Percentiles rank a stretch among this genome's conserved stretches.
Conservation (phyloP, 208 protist species). For the Leishmania braziliensis region DNA sequence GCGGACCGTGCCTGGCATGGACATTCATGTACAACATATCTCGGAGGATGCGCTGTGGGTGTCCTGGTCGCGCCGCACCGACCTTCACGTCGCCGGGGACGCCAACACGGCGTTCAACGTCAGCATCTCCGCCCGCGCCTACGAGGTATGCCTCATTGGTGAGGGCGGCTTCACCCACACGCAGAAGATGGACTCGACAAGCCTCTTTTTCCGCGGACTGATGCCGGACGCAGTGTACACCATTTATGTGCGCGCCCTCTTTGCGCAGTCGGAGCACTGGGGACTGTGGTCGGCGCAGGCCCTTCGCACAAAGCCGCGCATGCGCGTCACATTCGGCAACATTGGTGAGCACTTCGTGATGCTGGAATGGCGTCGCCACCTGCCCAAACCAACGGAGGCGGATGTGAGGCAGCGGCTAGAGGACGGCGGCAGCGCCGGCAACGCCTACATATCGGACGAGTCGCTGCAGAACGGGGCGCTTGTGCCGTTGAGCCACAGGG, state of each 20-base stretch:
- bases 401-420: slow-evolving; percentile 21
- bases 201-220: slow-evolving; percentile 88
- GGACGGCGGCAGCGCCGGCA: not conserved
- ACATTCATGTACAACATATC: slow-evolving; percentile 83
- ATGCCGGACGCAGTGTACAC: slow-evolving; percentile 87
- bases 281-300: slow-evolving; percentile 81
- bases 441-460: not conserved
- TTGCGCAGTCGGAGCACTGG: slow-evolving; percentile 78
- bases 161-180: slow-evolving; percentile 79
- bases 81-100: slow-evolving; percentile 55
- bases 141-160: slow-evolving; percentile 81
- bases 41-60: slow-evolving; percentile 91
- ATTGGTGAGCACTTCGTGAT: slow-evolving; percentile 93
- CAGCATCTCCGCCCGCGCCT: slow-evolving; percentile 74
- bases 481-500: not conserved
- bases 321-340: slow-evolving; percentile 89
- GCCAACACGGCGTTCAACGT: slow-evolving; percentile 82
- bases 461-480: slow-evolving; percentile 11
- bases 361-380: slow-evolving; percentile 89
- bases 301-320: slow-evolving; percentile 82
- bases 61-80: slow-evolving; percentile 77
- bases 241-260: slow-evolving; percentile 80
- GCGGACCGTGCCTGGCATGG: slow-evolving; percentile 85
- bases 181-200: slow-evolving; percentile 70
- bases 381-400: slow-evolving; percentile 48